Percentiles rank a stretch among this genome's conserved stretches.
These are phyloP conservation scores for Zygnema circumcarinatum DNA, from an alignment of 139 green algal genomes.

Conservation along the genomic window DNA sequence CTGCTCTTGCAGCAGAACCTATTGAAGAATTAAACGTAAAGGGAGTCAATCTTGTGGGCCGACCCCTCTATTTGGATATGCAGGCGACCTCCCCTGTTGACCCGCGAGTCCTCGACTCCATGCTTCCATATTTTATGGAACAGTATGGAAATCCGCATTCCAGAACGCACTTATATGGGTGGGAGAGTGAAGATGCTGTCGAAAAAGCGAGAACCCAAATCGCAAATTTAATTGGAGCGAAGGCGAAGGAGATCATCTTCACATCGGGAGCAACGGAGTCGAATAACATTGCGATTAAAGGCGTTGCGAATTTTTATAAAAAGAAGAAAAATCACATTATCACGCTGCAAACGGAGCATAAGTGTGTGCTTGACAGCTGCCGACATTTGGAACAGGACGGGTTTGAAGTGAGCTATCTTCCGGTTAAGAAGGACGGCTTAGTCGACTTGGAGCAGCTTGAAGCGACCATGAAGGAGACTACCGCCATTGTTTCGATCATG, in stretches of 20 bases:
- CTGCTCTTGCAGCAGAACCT: background rate
- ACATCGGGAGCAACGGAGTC: conserved; percentile 95
- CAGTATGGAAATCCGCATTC: conserved; percentile 98
- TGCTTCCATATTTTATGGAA: conserved; percentile 94
- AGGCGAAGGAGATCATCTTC: conserved; percentile 99
- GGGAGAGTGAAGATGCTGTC: conserved; percentile 94
- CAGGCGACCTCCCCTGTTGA: conserved; percentile 95
- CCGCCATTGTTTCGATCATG: conserved; percentile 93
- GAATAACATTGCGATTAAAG: conserved; percentile 98
- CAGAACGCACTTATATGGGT: conserved; percentile 95
- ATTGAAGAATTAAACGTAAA: conserved; percentile 67
- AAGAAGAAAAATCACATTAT: conserved; percentile 96
- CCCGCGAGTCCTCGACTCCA: conserved; percentile 92
- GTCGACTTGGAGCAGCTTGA: conserved; percentile 83
- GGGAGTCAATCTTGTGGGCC: conserved; percentile 83
- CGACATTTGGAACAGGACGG: conserved; percentile 85
- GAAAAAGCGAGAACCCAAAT: conserved; percentile 87
- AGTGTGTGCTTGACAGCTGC: conserved; percentile 97
- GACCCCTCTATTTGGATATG: conserved; percentile 97
- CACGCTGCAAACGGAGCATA: conserved; percentile 96
- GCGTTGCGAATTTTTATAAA: conserved; percentile 89
- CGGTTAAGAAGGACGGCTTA: conserved; percentile 85
- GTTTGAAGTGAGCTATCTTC: conserved; percentile 90
- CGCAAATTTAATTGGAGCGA: conserved; percentile 84
- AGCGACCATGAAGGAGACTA: conserved; percentile 84